phyloP scores from a whole-genome alignment of 2,329 filamentous ascomycete species.

The Celoporthe dispersa region DNA sequence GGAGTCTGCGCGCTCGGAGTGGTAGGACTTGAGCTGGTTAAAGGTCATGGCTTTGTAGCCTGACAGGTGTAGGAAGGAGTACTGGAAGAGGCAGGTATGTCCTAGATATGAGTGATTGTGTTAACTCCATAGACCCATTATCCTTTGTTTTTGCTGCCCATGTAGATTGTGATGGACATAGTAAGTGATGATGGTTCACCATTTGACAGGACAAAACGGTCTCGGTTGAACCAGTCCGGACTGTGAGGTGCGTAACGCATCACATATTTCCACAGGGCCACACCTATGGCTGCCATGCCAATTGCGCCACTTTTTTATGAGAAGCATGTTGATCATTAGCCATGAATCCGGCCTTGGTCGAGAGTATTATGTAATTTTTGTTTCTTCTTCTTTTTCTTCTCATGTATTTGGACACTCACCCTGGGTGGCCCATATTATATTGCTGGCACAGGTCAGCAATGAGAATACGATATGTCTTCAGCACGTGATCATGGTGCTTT shows the following conservation, averaged over 20 bases:
- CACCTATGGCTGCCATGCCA: slow-evolving; percentile 43
- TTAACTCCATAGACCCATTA: background rate
- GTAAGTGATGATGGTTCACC: slow-evolving; percentile 36
- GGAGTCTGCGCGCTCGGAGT: slow-evolving; percentile 45
- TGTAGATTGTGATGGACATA: too few species aligned
- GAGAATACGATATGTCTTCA: slow-evolving; percentile 64
- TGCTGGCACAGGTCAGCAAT: slow-evolving; percentile 73
- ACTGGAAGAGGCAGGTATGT: slow-evolving; percentile 56
- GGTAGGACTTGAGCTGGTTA: slow-evolving; percentile 57
- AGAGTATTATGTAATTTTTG: background rate
- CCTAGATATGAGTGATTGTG: slow-evolving; percentile 33
- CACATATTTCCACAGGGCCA: slow-evolving; percentile 59
- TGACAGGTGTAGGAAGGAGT: slow-evolving; percentile 53
- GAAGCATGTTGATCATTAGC: background rate
- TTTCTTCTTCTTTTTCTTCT: background rate
- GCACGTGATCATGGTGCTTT: slow-evolving; percentile 48
- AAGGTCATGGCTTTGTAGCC: slow-evolving; percentile 56
- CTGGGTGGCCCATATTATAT: slow-evolving; percentile 71
- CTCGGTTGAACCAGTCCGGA: slow-evolving; percentile 60
- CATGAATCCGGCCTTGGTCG: background rate
- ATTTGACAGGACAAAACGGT: slow-evolving; percentile 64
- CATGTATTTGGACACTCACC: slow-evolving; percentile 45
- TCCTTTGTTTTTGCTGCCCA: too few species aligned
- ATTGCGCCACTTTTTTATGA: slow-evolving; percentile 35
- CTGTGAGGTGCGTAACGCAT: slow-evolving; percentile 61